Percentiles rank a stretch among this genome's conserved stretches.
Evolutionary conservation across 306 rosid genomes (phyloP).

Genomic region (Sechiopsis laciniata): DNA sequence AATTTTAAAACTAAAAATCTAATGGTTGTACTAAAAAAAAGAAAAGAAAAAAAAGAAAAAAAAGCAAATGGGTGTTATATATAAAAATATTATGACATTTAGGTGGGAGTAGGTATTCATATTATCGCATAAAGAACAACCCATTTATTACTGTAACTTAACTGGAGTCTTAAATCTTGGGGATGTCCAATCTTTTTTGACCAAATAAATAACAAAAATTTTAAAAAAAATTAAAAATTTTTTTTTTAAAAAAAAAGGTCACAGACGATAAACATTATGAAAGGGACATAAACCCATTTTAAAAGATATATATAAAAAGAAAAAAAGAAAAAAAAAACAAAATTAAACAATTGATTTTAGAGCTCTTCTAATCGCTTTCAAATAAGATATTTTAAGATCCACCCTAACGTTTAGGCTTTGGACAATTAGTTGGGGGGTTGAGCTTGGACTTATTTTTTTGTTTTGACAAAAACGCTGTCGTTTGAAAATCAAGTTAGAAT

Average conservation of each 20-base stretch:
- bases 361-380: conserved; percentile 8
- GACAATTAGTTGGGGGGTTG: not conserved
- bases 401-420: not conserved
- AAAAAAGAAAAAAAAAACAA: not conserved
- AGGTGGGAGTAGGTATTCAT: not conserved
- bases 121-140: not conserved
- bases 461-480: not conserved
- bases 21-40: no score
- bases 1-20: no score
- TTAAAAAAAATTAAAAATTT: no score
- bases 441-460: not conserved
- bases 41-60: no score
- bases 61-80: no score
- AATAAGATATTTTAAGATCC: conserved; percentile 9
- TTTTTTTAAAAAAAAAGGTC: not conserved
- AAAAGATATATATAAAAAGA: not conserved
- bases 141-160: not conserved
- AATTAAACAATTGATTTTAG: not conserved
- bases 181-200: not conserved
- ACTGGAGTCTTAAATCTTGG: no score
- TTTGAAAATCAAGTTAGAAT: not conserved
- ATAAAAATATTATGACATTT: not conserved
- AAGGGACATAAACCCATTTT: not conserved
- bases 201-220: not conserved
- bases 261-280: not conserved